Conservation (phyloP, 805 yeast genomes). For the Pichia pseudocactophila region DNA sequence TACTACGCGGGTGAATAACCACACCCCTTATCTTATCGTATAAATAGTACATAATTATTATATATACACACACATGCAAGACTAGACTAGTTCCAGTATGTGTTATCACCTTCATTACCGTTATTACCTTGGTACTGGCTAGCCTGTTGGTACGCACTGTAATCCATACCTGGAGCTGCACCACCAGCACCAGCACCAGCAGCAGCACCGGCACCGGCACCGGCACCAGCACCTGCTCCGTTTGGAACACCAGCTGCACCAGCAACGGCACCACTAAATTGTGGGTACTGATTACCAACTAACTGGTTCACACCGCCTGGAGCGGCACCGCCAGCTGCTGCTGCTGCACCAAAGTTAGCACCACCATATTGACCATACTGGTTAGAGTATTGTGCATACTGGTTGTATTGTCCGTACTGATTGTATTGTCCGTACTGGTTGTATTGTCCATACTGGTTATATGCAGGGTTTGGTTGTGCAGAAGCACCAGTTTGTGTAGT, state of each 20-base stretch:
- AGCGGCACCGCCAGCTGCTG: not conserved
- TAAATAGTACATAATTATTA: not conserved
- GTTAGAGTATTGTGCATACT: not conserved
- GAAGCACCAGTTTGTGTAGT: conserved; percentile 2
- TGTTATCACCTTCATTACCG: conserved; percentile 7
- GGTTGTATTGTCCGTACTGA: not conserved
- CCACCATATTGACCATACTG: conserved; percentile 7
- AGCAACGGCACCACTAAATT: no score
- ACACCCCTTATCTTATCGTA: no score
- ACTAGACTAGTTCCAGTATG: conserved; percentile 2
- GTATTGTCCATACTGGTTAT: conserved; percentile 11
- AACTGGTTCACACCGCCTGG: no score
- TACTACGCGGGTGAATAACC: not conserved
- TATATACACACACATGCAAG: not conserved
- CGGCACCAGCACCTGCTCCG: not conserved
- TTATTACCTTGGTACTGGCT: conserved; percentile 7
- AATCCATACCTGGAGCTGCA: conserved; percentile 4
- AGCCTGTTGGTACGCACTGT: conserved; percentile 2
- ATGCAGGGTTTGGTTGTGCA: conserved; percentile 11
- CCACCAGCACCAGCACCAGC: conserved; percentile 3
- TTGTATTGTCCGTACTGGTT: conserved; percentile 7
- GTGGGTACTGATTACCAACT: no score
- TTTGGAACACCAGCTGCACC: conserved; percentile 6
- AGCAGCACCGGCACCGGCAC: conserved; percentile 2
- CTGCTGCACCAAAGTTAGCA: conserved; percentile 13